Conservation (phyloP, 768 basidiomycete species). For the Mrakia frigida region DNA sequence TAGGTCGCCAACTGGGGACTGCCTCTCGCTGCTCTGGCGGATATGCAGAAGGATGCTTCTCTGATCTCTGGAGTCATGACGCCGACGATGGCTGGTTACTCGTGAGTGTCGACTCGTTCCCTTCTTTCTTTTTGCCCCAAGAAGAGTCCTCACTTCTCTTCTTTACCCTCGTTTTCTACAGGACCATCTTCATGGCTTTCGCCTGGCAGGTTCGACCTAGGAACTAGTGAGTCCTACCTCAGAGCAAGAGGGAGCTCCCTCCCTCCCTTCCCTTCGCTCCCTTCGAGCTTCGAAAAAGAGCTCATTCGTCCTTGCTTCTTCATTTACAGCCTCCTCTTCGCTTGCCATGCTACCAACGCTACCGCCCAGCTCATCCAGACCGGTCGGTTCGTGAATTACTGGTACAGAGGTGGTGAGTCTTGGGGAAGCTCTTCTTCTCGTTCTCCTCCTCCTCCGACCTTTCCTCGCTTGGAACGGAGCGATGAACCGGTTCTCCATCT, state of each 20-base stretch:
- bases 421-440: no score
- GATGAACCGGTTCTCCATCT: not conserved
- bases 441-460: no score
- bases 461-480: not conserved
- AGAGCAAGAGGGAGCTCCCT: not conserved
- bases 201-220: conserved; percentile 32
- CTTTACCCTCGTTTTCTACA: not conserved
- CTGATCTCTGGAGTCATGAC: conserved; percentile 97
- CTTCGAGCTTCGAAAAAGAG: not conserved
- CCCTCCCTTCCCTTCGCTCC: no score
- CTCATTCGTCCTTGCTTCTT: not conserved
- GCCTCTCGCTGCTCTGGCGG: conserved; percentile 84
- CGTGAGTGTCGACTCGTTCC: conserved; percentile 56
- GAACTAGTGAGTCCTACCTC: conserved; percentile 28
- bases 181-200: conserved; percentile 33
- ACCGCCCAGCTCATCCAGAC: conserved; percentile 80
- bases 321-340: conserved; percentile 30
- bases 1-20: conserved; percentile 98
- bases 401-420: conserved; percentile 30
- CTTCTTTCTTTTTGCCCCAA: not conserved
- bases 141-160: not conserved
- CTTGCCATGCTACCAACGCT: conserved; percentile 72
- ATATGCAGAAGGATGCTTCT: conserved; percentile 88
- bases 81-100: conserved; percentile 79
- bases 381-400: conserved; percentile 58